phyloP scores from a whole-genome alignment of 495 filamentous ascomycete genomes.

The Trichocladium antarcticum region DNA sequence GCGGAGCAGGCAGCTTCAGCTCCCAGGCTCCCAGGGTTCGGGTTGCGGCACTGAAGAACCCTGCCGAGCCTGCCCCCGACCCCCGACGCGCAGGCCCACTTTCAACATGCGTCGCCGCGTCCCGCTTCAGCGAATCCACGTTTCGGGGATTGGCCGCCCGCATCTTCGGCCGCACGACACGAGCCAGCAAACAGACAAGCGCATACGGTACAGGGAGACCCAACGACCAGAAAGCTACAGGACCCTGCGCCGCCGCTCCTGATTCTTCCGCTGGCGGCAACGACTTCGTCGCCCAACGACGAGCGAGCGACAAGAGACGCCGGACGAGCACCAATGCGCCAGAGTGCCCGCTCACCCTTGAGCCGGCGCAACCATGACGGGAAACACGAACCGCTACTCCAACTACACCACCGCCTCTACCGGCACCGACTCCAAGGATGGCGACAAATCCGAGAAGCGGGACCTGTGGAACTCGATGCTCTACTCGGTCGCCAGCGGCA shows the following conservation, averaged over 20 bases:
- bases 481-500: constrained; percentile 79
- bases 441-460: constrained; percentile 59
- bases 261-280: too few species aligned
- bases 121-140: background rate
- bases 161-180: background rate
- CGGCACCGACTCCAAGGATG: constrained; percentile 43
- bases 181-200: too few species aligned
- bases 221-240: background rate
- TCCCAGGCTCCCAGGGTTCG: too few species aligned
- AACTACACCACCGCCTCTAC: constrained; percentile 41
- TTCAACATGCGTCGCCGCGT: background rate
- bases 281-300: too few species aligned
- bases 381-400: constrained; percentile 47
- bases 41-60: too few species aligned
- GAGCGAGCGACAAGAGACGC: background rate
- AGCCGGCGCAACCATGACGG: constrained; percentile 34
- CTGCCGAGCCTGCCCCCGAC: background rate
- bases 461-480: constrained; percentile 94
- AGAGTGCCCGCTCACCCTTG: background rate
- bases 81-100: background rate
- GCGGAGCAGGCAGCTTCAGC: too few species aligned
- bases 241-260: too few species aligned
- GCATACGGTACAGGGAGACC: too few species aligned
- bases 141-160: background rate
- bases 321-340: constrained; percentile 13